phyloP scores from a whole-genome alignment of 2,329 filamentous ascomycete genomes.

The Diplodia seriata region DNA sequence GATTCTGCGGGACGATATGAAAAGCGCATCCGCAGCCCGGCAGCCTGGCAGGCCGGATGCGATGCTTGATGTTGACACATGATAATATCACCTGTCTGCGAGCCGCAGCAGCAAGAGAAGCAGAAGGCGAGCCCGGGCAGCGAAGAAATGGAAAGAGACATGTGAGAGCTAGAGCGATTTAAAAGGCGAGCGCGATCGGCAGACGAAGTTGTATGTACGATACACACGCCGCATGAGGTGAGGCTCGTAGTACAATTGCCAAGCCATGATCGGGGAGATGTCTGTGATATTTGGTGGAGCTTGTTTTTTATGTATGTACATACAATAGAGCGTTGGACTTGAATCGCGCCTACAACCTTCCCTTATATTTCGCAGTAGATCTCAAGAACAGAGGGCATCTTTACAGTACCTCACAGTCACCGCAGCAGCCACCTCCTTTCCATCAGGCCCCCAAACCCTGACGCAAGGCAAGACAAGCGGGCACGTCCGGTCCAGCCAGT shows the following conservation, averaged over 20 bases:
- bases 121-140: no score
- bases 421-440: constrained; percentile 29
- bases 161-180: no score
- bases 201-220: background rate
- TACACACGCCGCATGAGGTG: no score
- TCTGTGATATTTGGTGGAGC: no score
- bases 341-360: background rate
- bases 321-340: background rate
- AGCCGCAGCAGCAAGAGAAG: no score
- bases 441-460: constrained; percentile 32
- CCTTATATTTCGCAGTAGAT: background rate
- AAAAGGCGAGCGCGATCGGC: no score
- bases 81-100: no score
- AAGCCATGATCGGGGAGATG: no score
- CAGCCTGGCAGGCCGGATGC: background rate
- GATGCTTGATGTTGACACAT: background rate
- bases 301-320: background rate
- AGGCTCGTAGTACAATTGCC: no score
- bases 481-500: constrained; percentile 6
- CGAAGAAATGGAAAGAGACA: no score
- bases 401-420: constrained; percentile 16
- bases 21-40: background rate
- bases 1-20: background rate
- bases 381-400: background rate
- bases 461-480: constrained; percentile 33